Percentiles rank a stretch among this genome's conserved stretches.
phyloP scores from a whole-genome alignment of 208 protist genomes.

The Crithidia mellificae region DNA sequence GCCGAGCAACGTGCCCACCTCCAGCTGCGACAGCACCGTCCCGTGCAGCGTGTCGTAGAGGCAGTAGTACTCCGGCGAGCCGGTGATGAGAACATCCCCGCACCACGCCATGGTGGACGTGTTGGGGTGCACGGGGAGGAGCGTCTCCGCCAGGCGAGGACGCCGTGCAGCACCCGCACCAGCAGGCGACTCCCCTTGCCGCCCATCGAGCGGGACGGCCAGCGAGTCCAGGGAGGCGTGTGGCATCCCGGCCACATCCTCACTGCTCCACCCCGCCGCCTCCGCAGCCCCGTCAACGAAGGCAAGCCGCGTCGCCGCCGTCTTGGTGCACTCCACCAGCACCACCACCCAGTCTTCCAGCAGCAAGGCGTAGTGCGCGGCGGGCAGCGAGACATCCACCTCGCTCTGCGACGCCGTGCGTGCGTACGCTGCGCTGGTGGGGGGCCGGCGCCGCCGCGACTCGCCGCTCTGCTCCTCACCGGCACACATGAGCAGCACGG shows the following conservation, averaged over 20 bases:
- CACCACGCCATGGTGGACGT: conserved; percentile 32
- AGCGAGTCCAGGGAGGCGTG: not conserved
- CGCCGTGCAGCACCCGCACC: not conserved
- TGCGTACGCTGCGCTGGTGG: not conserved
- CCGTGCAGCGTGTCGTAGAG: conserved; percentile 29
- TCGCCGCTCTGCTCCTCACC: conserved; percentile 13
- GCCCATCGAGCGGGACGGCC: not conserved
- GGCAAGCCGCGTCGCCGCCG: not conserved
- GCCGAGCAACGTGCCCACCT: conserved; percentile 4
- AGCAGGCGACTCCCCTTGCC: no score
- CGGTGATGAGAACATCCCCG: conserved; percentile 22
- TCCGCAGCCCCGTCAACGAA: conserved; percentile 1
- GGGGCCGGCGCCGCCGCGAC: conserved; percentile 3
- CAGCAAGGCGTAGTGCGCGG: conserved; percentile 16
- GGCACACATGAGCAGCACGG: conserved; percentile 16
- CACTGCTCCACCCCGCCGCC: conserved; percentile 2
- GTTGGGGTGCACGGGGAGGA: conserved; percentile 3
- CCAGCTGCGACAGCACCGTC: conserved; percentile 22
- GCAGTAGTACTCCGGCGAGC: conserved; percentile 21
- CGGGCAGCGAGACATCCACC: not conserved
- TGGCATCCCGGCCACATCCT: not conserved
- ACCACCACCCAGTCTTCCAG: conserved; percentile 14
- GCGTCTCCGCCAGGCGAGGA: not conserved
- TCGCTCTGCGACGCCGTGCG: not conserved
- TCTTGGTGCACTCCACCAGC: conserved; percentile 19